Percentiles rank a stretch among this genome's conserved stretches.
These are phyloP conservation scores for Candida boidinii DNA, from an alignment of 805 yeast species.

Conservation along the genomic window DNA sequence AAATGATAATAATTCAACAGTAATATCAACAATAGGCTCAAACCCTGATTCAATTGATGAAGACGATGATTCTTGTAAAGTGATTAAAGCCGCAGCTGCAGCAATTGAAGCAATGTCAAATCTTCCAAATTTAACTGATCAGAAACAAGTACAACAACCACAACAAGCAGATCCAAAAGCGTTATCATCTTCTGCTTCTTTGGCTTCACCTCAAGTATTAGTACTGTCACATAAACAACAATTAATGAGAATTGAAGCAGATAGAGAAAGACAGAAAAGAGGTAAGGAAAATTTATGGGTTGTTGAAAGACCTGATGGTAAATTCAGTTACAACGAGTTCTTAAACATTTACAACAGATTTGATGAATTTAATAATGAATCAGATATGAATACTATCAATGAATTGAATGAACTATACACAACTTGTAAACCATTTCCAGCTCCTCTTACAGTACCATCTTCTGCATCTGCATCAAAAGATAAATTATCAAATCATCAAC, in stretches of 20 bases:
- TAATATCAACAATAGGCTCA: not conserved
- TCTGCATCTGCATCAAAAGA: no score
- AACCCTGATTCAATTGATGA: not conserved
- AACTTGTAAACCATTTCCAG: slow-evolving; percentile 6
- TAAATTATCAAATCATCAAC: no score
- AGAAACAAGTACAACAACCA: not conserved
- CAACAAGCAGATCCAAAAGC: slow-evolving; percentile 1
- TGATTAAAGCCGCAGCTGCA: no score
- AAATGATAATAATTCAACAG: not conserved
- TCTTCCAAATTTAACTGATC: slow-evolving; percentile 1
- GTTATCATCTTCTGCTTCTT: no score
- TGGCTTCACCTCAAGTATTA: slow-evolving; percentile 13
- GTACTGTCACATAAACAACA: slow-evolving; percentile 40
- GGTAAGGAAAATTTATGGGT: slow-evolving; percentile 79
- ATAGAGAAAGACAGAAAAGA: slow-evolving; percentile 82
- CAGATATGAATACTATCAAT: slow-evolving; percentile 13
- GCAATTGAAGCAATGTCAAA: no score
- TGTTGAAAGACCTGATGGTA: slow-evolving; percentile 37
- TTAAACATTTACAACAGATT: slow-evolving; percentile 7
- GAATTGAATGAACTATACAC: slow-evolving; percentile 16
- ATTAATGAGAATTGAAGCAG: slow-evolving; percentile 79
- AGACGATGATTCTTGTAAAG: no score
- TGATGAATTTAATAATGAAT: slow-evolving; percentile 26
- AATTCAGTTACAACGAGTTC: not conserved
- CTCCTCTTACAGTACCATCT: no score